phyloP scores from a whole-genome alignment of 768 basidiomycete species.

The Rickenella mellea region DNA sequence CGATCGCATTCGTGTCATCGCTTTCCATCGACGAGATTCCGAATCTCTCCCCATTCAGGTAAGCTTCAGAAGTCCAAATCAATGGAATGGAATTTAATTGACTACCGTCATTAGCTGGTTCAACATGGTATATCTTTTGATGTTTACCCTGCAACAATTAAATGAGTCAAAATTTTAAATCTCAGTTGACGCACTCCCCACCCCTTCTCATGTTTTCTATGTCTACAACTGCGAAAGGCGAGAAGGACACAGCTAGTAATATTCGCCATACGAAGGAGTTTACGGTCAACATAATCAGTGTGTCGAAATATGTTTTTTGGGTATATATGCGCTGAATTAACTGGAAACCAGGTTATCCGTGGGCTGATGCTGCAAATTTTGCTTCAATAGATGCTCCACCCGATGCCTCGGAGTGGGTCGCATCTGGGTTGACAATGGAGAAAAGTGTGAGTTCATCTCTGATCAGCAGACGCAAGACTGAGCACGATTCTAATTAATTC shows the following conservation, averaged over 20 bases:
- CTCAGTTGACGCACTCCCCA: conserved; percentile 26
- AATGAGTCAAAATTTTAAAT: not conserved
- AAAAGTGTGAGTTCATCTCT: conserved; percentile 18
- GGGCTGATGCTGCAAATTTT: conserved; percentile 27
- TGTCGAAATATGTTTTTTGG: too few relatives aligned
- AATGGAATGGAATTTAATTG: not conserved
- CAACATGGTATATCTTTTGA: conserved; percentile 12
- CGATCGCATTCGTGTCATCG: conserved; percentile 34
- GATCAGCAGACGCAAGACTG: too few relatives aligned
- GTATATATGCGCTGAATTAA: too few relatives aligned
- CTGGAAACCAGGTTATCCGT: too few relatives aligned
- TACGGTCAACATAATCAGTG: conserved; percentile 49
- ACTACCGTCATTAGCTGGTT: conserved; percentile 10
- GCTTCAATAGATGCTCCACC: conserved; percentile 27
- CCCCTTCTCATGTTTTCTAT: conserved; percentile 35
- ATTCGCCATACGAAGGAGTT: conserved; percentile 39
- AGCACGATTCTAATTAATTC: not conserved
- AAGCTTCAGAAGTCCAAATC: not conserved
- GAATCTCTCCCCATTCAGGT: conserved; percentile 37
- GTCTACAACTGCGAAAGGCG: conserved; percentile 12
- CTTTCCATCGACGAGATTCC: conserved; percentile 19
- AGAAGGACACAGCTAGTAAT: conserved; percentile 37
- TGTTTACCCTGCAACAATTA: conserved; percentile 2
- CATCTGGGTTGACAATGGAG: conserved; percentile 32
- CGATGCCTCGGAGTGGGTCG: conserved; percentile 28